Conservation (phyloP, 805 yeast species). For the Schwanniomyces sp. region DNA sequence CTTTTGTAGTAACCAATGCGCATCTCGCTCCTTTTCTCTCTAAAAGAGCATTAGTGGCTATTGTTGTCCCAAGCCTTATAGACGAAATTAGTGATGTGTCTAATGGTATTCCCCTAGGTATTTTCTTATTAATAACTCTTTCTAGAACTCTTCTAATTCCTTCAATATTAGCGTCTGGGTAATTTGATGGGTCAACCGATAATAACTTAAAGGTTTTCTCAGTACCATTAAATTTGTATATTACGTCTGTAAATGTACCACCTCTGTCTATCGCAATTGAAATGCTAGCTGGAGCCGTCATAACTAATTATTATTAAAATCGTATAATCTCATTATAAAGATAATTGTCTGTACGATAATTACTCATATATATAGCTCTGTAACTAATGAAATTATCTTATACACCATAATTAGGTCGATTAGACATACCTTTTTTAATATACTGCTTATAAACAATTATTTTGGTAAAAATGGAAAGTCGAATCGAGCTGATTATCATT, state of each 20-base stretch:
- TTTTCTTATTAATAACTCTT: slow-evolving; percentile 44
- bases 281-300: too few species aligned
- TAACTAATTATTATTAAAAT: too few species aligned
- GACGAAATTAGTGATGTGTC: slow-evolving; percentile 64
- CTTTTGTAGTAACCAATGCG: slow-evolving; percentile 83
- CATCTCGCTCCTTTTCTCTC: slow-evolving; percentile 92
- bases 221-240: slow-evolving; percentile 43
- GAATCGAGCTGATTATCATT: too few species aligned
- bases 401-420: too few species aligned
- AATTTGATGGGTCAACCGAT: slow-evolving; percentile 83
- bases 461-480: too few species aligned
- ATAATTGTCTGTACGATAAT: too few species aligned
- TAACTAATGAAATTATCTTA: too few species aligned
- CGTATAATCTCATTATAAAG: too few species aligned
- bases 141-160: slow-evolving; percentile 79
- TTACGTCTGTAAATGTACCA: slow-evolving; percentile 82
- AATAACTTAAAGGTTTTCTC: slow-evolving; percentile 69
- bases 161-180: slow-evolving; percentile 85
- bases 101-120: slow-evolving; percentile 46
- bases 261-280: slow-evolving; percentile 38
- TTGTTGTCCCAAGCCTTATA: slow-evolving; percentile 90
- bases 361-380: too few species aligned
- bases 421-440: too few species aligned
- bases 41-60: slow-evolving; percentile 91
- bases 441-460: too few species aligned